Base-by-base conservation (phyloP, 2,329 filamentous ascomycete genomes). In the Huntiella decipiens region DNA sequence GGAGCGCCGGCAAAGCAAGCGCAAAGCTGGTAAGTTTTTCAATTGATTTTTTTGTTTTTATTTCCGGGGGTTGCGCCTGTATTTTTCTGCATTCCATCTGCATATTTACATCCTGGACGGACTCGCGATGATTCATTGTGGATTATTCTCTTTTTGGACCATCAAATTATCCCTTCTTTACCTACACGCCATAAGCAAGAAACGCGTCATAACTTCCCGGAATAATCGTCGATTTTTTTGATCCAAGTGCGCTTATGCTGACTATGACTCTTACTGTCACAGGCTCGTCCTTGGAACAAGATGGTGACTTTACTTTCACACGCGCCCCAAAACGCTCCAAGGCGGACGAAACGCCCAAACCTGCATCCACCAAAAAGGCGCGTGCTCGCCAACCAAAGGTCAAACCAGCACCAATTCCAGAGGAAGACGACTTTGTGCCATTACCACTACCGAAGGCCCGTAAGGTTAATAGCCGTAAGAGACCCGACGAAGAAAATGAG, bases 251-350 rank as follows among this genome's bases (percentile, higher is more conserved):
- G 7, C 7, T 28, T 28, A 28, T 28, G 22, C 22, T 28, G 22
- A 28, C 7, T 28, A 28, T 28, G 22, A 40, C 34, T 5, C 33
- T 31, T 32, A 38, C 31, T 64, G 64, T 63, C 51, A 56, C 56
- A 28, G 22, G 22, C 51, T 54, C 56, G 38, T 59, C 63, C 44
- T 79, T 83, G 54, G 81, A 87, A 59, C 73, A 81, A 55, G 77
- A 82, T 63, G 82, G 81, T 54, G 82, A 82, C 51, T 87, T 87
- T 54, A 67, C 75, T 48, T 87, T 86, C 58, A 75, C 77, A 52
- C 73, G 81, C 53, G 76, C 70, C 51, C 66, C 77, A 8, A 82
- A 82, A 56, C 64, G 73, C 55, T 67, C 68, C 50, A 84, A 79
- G 62, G 70, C 71, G 56, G 44, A 59, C 60, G 50, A 58, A 57